Percentiles rank a stretch among this genome's conserved stretches.
phyloP scores from a whole-genome alignment of 495 filamentous ascomycete genomes.

The Hypoxylon perforatum region DNA sequence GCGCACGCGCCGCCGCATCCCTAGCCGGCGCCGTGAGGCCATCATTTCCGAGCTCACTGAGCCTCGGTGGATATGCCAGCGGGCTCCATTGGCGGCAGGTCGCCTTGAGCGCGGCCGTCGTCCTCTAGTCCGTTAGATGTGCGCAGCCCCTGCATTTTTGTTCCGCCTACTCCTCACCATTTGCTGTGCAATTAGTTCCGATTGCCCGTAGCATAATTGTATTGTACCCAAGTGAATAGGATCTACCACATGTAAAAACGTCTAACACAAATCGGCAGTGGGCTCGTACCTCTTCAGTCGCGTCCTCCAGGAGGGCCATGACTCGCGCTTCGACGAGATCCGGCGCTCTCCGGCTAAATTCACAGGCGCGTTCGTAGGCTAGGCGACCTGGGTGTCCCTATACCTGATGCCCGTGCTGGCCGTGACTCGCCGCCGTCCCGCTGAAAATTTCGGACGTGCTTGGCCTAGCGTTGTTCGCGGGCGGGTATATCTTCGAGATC shows the following conservation, averaged over 20 bases:
- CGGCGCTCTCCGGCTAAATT: constrained; percentile 64
- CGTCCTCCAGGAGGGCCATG: constrained; percentile 62
- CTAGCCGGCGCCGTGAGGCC: constrained; percentile 52
- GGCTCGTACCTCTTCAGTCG: constrained; percentile 69
- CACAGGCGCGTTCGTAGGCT: constrained; percentile 64
- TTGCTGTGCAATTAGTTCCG: too few species aligned
- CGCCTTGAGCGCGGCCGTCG: constrained; percentile 64
- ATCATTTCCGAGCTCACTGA: constrained; percentile 59
- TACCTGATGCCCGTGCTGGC: constrained; percentile 69
- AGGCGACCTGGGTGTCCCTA: constrained; percentile 72
- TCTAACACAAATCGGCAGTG: constrained; percentile 51
- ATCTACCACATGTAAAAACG: background rate
- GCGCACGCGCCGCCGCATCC: constrained; percentile 56
- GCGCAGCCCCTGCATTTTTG: constrained; percentile 35
- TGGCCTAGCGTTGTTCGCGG: constrained; percentile 63
- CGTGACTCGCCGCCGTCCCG: constrained; percentile 58
- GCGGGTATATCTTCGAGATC: constrained; percentile 68
- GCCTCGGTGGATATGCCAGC: constrained; percentile 43
- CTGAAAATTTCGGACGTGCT: constrained; percentile 60
- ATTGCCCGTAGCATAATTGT: background rate
- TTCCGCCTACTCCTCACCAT: too few species aligned
- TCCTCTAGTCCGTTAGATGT: constrained; percentile 69
- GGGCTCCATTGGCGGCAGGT: constrained; percentile 71
- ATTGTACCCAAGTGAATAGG: too few species aligned
- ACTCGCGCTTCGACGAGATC: constrained; percentile 72